A percentile compares a stretch with the other conserved stretches of the same genome.
These are phyloP conservation scores for Funneliformis mosseae DNA, from an alignment of 192 early-diverging fungal species.

Conservation along the genomic window DNA sequence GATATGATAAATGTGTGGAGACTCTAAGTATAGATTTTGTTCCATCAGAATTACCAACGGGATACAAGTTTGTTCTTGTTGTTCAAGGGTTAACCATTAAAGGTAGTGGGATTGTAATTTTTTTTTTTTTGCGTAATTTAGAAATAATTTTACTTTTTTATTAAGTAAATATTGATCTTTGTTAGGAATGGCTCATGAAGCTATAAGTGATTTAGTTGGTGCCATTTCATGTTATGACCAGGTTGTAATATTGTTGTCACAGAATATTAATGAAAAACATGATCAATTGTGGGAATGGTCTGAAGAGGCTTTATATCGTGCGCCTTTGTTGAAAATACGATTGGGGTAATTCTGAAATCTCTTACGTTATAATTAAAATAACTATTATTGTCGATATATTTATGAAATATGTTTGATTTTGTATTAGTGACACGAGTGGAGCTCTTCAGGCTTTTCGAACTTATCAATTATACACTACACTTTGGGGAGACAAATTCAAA, in stretches of 20 bases:
- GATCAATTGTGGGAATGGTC: constrained; percentile 66
- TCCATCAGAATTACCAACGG: constrained; percentile 41
- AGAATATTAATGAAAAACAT: constrained; percentile 43
- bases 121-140: background rate
- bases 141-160: constrained; percentile 19
- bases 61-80: constrained; percentile 62
- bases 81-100: constrained; percentile 61
- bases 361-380: background rate
- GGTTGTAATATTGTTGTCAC: constrained; percentile 43
- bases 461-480: constrained; percentile 46
- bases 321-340: constrained; percentile 50
- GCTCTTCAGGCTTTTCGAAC: constrained; percentile 37
- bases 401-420: constrained; percentile 1
- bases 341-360: constrained; percentile 40
- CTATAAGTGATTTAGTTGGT: constrained; percentile 41
- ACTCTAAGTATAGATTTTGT: constrained; percentile 43
- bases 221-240: constrained; percentile 58
- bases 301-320: constrained; percentile 72
- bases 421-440: constrained; percentile 7
- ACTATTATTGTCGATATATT: constrained; percentile 12
- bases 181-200: constrained; percentile 56
- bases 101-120: constrained; percentile 37
- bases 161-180: background rate
- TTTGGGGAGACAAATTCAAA: constrained; percentile 46
- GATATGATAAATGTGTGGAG: constrained; percentile 50